A percentile compares a stretch with the other conserved stretches of the same genome.
phyloP scores from a whole-genome alignment of 768 basidiomycete species.

The Boletellus emodensis region DNA sequence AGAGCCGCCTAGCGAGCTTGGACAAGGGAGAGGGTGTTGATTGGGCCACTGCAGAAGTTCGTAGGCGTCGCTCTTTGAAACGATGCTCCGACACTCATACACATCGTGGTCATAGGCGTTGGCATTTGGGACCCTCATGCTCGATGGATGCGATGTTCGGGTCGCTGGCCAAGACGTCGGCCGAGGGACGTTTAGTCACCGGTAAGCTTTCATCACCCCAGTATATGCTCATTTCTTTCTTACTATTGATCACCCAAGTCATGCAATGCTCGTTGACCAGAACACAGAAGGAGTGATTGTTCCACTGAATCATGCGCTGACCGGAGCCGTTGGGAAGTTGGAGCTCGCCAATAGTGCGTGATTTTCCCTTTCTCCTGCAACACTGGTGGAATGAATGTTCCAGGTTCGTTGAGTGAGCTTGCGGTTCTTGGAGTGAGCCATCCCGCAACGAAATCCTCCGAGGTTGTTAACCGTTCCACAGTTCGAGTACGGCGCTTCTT shows the following conservation, averaged over 20 bases:
- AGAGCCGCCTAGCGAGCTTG: conserved; percentile 66
- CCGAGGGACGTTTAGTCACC: conserved; percentile 83
- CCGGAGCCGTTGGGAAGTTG: conserved; percentile 55
- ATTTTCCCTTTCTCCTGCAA: background rate
- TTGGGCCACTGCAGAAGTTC: conserved; percentile 86
- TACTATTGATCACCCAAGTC: conserved; percentile 34
- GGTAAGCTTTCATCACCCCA: conserved; percentile 32
- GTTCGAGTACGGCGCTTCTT: conserved; percentile 90
- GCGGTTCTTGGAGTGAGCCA: conserved; percentile 76
- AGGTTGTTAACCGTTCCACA: conserved; percentile 28
- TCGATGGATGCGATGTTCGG: conserved; percentile 77
- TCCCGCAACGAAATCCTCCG: background rate
- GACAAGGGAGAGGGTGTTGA: conserved; percentile 72
- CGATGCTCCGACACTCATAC: background rate
- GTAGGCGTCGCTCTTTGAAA: conserved; percentile 3
- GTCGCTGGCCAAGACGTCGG: conserved; percentile 95
- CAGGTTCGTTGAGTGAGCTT: conserved; percentile 86
- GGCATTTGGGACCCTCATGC: conserved; percentile 84
- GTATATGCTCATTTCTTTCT: background rate
- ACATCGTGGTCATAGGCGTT: conserved; percentile 50
- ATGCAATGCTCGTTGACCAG: conserved; percentile 92
- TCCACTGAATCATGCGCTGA: conserved; percentile 70
- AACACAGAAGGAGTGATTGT: conserved; percentile 74
- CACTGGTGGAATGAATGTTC: background rate
- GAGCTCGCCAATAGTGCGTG: conserved; percentile 83